These are phyloP conservation scores for Aspergillus funiculosus DNA, from an alignment of 495 filamentous ascomycete species.

Conservation along the genomic window DNA sequence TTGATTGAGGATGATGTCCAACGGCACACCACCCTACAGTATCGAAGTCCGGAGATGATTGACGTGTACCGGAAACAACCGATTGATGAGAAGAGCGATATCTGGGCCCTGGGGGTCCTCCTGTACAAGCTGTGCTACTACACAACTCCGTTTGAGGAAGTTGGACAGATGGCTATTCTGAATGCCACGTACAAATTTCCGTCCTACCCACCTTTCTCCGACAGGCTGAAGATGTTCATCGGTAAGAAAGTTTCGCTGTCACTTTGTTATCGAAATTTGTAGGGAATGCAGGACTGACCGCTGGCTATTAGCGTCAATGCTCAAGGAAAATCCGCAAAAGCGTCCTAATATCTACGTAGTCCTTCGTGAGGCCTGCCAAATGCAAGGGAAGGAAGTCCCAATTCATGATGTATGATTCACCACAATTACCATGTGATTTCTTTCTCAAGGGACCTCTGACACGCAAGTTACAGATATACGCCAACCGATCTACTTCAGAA, in stretches of 20 bases:
- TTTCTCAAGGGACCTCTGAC: background rate
- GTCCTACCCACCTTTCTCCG: constrained; percentile 79
- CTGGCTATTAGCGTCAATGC: constrained; percentile 65
- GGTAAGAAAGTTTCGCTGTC: constrained; percentile 46
- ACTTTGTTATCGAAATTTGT: constrained; percentile 3
- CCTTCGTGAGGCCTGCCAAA: constrained; percentile 72
- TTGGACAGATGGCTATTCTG: constrained; percentile 95
- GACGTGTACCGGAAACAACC: constrained; percentile 95
- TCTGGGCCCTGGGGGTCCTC: constrained; percentile 93
- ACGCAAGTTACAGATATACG: constrained; percentile 78
- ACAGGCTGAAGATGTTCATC: constrained; percentile 84
- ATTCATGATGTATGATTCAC: constrained; percentile 73
- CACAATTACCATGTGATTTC: constrained; percentile 5
- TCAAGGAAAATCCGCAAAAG: constrained; percentile 73
- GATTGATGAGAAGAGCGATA: constrained; percentile 98
- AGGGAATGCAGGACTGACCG: constrained; percentile 8
- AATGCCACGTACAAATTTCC: constrained; percentile 96
- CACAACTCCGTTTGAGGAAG: constrained; percentile 96
- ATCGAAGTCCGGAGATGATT: constrained; percentile 97
- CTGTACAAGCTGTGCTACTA: constrained; percentile 99
- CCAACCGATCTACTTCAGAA: constrained; percentile 59
- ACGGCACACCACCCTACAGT: constrained; percentile 93
- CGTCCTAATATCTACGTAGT: constrained; percentile 94
- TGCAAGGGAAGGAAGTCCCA: constrained; percentile 84
- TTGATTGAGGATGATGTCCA: constrained; percentile 96